Conservation (phyloP, 2,329 filamentous ascomycete species). For the Coniochaeta ligniaria region DNA sequence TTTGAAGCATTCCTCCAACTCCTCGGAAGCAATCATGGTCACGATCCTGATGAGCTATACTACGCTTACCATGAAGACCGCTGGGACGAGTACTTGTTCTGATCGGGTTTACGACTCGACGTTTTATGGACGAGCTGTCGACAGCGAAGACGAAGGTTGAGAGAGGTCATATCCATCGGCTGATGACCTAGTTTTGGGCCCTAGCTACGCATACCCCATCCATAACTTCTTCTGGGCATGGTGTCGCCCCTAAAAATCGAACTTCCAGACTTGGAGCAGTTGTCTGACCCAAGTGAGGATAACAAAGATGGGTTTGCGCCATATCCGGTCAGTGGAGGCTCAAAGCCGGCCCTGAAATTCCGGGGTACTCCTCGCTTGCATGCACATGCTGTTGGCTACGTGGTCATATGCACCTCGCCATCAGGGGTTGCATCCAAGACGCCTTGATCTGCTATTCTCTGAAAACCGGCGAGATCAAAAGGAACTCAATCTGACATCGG, state of each 20-base stretch:
- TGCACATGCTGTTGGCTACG: background rate
- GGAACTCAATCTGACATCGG: background rate
- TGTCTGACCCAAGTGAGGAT: background rate
- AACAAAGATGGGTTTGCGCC: background rate
- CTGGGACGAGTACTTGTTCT: slow-evolving; percentile 21
- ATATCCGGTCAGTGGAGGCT: background rate
- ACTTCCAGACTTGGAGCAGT: background rate
- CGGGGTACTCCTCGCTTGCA: background rate
- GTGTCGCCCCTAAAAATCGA: background rate
- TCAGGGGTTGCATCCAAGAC: background rate
- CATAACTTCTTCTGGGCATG: background rate
- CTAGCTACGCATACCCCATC: background rate
- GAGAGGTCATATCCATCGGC: no score
- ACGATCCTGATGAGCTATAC: slow-evolving; percentile 17
- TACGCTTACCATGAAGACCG: slow-evolving; percentile 19
- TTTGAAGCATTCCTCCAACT: slow-evolving; percentile 16
- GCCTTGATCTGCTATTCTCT: background rate
- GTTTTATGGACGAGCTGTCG: background rate
- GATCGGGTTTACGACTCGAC: background rate
- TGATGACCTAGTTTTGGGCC: background rate
- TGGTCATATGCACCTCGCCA: background rate
- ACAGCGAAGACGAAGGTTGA: no score
- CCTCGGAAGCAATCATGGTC: slow-evolving; percentile 17
- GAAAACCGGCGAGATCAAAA: background rate
- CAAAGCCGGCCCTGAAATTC: background rate